phyloP scores from a whole-genome alignment of 352 stramenopile species.

The Phytophthora citrophthora region DNA sequence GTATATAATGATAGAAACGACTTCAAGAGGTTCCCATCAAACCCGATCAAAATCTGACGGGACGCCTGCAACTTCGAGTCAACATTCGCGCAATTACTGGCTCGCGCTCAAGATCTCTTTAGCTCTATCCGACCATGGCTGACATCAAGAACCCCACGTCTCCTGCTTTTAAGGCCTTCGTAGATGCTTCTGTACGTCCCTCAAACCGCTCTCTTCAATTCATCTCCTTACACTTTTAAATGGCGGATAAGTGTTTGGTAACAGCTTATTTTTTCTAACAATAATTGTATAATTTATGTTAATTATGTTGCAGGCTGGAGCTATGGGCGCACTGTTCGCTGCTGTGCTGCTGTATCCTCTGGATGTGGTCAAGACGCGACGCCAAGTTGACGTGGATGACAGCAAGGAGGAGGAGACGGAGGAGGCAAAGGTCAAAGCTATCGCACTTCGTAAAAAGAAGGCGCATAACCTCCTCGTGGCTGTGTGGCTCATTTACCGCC shows the following conservation, averaged over 20 bases:
- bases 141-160: slow-evolving; percentile 35
- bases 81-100: slow-evolving; percentile 33
- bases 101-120: slow-evolving; percentile 22
- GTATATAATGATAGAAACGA: neutral
- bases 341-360: slow-evolving; percentile 77
- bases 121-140: slow-evolving; percentile 23
- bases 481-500: slow-evolving; percentile 72
- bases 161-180: slow-evolving; percentile 77
- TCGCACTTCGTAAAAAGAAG: slow-evolving; percentile 46
- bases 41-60: slow-evolving; percentile 9
- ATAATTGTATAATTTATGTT: slow-evolving; percentile 9
- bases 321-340: slow-evolving; percentile 79
- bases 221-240: neutral
- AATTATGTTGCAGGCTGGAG: slow-evolving; percentile 50
- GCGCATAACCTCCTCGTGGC: slow-evolving; percentile 56
- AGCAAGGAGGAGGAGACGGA: slow-evolving; percentile 28
- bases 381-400: slow-evolving; percentile 59
- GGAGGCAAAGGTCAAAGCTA: slow-evolving; percentile 30
- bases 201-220: neutral
- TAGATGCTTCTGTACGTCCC: slow-evolving; percentile 70
- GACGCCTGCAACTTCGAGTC: slow-evolving; percentile 28
- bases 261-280: slow-evolving; percentile 10
- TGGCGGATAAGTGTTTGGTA: slow-evolving; percentile 2
- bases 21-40: neutral
- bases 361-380: slow-evolving; percentile 81